phyloP scores from a whole-genome alignment of 2,329 filamentous ascomycete genomes.

The Colletotrichum orchidophilum region DNA sequence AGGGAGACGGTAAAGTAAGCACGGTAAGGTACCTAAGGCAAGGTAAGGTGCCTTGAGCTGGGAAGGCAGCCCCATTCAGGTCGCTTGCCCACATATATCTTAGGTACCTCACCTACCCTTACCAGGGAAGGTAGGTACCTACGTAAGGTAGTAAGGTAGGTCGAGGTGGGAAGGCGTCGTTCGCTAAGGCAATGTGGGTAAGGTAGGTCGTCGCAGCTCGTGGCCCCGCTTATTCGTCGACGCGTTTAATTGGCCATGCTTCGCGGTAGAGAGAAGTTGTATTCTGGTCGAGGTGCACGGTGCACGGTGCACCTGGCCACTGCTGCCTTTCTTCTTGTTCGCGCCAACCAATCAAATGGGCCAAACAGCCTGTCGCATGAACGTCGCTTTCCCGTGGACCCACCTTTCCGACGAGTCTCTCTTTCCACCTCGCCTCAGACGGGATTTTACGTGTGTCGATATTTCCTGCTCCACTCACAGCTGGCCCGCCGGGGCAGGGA shows the following conservation, averaged over 20 bases:
- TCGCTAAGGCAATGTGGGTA: too few relatives aligned
- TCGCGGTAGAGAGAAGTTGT: conserved; percentile 23
- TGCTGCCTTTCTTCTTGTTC: neutral
- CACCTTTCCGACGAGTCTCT: neutral
- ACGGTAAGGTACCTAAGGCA: neutral
- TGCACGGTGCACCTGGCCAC: too few relatives aligned
- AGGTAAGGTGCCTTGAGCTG: too few relatives aligned
- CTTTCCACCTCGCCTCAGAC: too few relatives aligned
- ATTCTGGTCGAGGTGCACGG: conserved; percentile 17
- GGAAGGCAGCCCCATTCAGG: too few relatives aligned
- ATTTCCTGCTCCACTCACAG: neutral
- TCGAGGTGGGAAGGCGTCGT: neutral
- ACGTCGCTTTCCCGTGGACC: neutral
- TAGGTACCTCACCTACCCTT: too few relatives aligned
- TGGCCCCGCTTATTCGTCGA: neutral
- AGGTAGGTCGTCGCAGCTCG: neutral
- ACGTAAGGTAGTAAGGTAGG: too few relatives aligned
- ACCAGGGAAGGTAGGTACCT: too few relatives aligned
- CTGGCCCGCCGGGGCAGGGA: neutral
- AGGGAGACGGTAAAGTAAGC: too few relatives aligned
- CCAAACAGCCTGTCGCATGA: conserved; percentile 13
- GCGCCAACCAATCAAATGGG: conserved; percentile 10
- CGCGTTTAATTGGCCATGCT: conserved; percentile 27
- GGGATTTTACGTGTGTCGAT: neutral
- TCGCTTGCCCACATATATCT: too few relatives aligned